phyloP scores from a whole-genome alignment of 306 rosid genomes.

The Pyrus communis region DNA sequence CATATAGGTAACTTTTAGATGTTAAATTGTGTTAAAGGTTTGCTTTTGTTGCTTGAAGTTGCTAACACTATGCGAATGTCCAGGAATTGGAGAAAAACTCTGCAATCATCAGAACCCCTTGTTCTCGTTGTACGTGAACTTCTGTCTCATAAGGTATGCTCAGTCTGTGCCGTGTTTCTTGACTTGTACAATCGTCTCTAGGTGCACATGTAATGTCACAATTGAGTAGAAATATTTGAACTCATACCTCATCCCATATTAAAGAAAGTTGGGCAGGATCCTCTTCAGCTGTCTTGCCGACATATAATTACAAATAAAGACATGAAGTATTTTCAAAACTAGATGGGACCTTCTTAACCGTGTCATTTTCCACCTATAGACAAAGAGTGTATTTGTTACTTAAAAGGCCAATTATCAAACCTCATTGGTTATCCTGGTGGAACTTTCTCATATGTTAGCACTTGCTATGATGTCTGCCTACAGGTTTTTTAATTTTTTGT shows the following conservation, averaged over 20 bases:
- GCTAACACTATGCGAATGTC: slow-evolving; percentile 21
- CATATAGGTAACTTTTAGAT: slow-evolving; percentile 39
- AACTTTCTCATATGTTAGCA: background rate
- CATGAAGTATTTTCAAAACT: too few relatives aligned
- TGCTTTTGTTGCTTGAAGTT: slow-evolving; percentile 15
- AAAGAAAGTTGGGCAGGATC: background rate
- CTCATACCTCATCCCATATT: background rate
- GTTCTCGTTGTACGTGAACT: slow-evolving; percentile 57
- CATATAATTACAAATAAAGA: background rate
- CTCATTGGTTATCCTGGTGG: background rate
- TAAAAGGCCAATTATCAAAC: background rate
- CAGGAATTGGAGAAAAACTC: slow-evolving; percentile 65
- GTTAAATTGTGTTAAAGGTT: background rate
- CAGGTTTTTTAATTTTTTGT: too few relatives aligned
- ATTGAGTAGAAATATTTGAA: background rate
- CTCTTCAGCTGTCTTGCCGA: background rate
- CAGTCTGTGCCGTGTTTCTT: background rate
- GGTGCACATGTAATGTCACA: background rate
- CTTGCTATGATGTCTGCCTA: background rate
- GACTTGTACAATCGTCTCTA: background rate
- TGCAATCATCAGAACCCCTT: slow-evolving; percentile 59
- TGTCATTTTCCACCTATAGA: background rate
- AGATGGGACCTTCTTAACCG: background rate
- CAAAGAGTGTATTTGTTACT: background rate
- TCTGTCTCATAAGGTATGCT: slow-evolving; percentile 63